phyloP scores from a whole-genome alignment of 1,284 basidiomycete species.

The Mycosarcoma maydis region DNA sequence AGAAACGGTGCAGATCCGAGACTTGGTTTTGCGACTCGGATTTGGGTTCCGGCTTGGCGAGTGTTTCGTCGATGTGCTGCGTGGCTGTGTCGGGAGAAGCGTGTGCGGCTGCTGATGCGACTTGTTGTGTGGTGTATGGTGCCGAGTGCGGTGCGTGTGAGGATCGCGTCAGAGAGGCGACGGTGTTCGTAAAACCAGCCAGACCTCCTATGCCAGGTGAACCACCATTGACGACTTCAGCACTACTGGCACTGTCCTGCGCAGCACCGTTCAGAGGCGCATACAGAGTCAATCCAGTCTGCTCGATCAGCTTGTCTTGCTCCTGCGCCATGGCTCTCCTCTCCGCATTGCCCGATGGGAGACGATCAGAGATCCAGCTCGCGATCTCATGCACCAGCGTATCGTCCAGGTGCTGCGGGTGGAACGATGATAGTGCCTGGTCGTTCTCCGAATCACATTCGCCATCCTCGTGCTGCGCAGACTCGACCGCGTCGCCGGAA shows the following conservation, averaged over 20 bases:
- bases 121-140: conserved; percentile 17
- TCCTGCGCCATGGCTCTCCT: conserved; percentile 47
- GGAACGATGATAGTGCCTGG: conserved; percentile 33
- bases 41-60: conserved; percentile 5
- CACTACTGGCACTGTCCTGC: neutral
- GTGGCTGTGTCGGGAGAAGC: neutral
- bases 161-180: neutral
- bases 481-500: neutral
- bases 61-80: neutral
- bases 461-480: conserved; percentile 4
- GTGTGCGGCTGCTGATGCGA: neutral
- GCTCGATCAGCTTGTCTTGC: conserved; percentile 26
- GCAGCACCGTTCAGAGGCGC: neutral
- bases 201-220: neutral
- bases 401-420: conserved; percentile 40
- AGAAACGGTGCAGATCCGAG: conserved; percentile 58
- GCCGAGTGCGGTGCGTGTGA: conserved; percentile 7
- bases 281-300: conserved; percentile 27
- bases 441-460: conserved; percentile 19
- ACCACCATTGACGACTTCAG: neutral
- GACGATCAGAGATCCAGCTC: conserved; percentile 61
- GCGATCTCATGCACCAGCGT: conserved; percentile 56
- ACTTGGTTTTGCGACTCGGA: conserved; percentile 8
- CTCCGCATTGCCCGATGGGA: conserved; percentile 53
- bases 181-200: neutral